Conservation (phyloP, 2,329 filamentous ascomycete species). For the Pseudogymnoascus sp. region DNA sequence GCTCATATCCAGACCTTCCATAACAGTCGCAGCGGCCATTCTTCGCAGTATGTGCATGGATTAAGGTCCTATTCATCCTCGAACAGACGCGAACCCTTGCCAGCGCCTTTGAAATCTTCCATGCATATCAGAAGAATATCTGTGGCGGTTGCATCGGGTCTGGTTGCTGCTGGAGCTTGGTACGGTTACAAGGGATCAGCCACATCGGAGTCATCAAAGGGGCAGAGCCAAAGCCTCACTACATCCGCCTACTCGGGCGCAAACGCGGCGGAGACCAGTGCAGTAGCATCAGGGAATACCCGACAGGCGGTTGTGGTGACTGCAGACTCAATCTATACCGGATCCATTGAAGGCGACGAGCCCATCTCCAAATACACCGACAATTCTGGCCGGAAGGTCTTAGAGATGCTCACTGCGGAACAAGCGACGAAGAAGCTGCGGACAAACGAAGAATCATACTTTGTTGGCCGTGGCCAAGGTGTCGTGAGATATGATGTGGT, state of each 20-base stretch:
- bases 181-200: conserved; percentile 53
- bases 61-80: conserved; percentile 36
- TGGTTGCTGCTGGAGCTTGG: conserved; percentile 66
- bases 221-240: conserved; percentile 24
- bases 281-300: conserved; percentile 34
- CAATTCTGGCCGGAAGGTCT: conserved; percentile 72
- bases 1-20: conserved; percentile 52
- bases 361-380: conserved; percentile 84
- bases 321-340: conserved; percentile 82
- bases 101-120: conserved; percentile 37
- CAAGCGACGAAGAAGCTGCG: conserved; percentile 86
- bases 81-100: conserved; percentile 27
- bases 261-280: conserved; percentile 11
- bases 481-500: conserved; percentile 92
- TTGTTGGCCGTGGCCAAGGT: conserved; percentile 80
- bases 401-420: conserved; percentile 95
- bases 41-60: conserved; percentile 36
- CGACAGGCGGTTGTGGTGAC: conserved; percentile 77
- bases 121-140: conserved; percentile 68
- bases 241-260: conserved; percentile 18
- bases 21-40: conserved; percentile 36
- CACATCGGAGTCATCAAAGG: conserved; percentile 12
- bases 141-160: conserved; percentile 57
- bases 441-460: conserved; percentile 82
- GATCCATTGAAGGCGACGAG: conserved; percentile 73